Conservation (phyloP, 805 yeast species). For the Lipomyces sp. region DNA sequence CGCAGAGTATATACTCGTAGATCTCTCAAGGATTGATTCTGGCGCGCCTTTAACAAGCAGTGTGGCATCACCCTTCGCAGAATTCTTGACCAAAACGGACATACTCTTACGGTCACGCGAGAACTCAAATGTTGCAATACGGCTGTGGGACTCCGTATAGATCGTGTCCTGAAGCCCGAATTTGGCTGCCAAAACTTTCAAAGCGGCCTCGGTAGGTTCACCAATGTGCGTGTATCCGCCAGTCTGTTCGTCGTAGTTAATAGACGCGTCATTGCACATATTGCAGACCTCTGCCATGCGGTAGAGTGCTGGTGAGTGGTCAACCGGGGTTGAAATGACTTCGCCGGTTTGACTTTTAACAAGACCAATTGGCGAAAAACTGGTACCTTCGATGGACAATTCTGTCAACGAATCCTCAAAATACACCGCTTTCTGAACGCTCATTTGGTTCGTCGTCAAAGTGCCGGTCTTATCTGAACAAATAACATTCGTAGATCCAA, state of each 20-base stretch:
- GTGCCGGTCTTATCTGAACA: slow-evolving; percentile 51
- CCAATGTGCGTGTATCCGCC: slow-evolving; percentile 42
- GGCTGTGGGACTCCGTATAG: slow-evolving; percentile 20
- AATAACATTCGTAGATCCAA: slow-evolving; percentile 57
- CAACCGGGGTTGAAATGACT: slow-evolving; percentile 29
- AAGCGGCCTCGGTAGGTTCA: slow-evolving; percentile 55
- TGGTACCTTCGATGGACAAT: slow-evolving; percentile 43
- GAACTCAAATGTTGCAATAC: slow-evolving; percentile 46
- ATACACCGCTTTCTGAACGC: slow-evolving; percentile 35
- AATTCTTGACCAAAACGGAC: slow-evolving; percentile 46
- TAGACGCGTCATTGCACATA: slow-evolving; percentile 42
- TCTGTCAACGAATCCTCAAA: slow-evolving; percentile 38
- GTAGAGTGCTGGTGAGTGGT: slow-evolving; percentile 27
- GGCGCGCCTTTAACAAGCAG: slow-evolving; percentile 56
- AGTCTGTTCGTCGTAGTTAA: slow-evolving; percentile 36
- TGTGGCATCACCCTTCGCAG: slow-evolving; percentile 22
- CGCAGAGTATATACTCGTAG: slow-evolving; percentile 40
- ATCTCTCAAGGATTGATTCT: slow-evolving; percentile 47
- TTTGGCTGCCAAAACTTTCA: slow-evolving; percentile 45
- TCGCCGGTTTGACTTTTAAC: slow-evolving; percentile 32
- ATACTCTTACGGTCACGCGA: slow-evolving; percentile 51
- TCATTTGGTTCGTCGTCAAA: slow-evolving; percentile 44
- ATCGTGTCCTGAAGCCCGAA: slow-evolving; percentile 32
- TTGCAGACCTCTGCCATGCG: slow-evolving; percentile 43
- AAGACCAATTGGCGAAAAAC: slow-evolving; percentile 17